Evolutionary conservation across 257 asterid genomes (phyloP).

Genomic region (Vinca minor): DNA sequence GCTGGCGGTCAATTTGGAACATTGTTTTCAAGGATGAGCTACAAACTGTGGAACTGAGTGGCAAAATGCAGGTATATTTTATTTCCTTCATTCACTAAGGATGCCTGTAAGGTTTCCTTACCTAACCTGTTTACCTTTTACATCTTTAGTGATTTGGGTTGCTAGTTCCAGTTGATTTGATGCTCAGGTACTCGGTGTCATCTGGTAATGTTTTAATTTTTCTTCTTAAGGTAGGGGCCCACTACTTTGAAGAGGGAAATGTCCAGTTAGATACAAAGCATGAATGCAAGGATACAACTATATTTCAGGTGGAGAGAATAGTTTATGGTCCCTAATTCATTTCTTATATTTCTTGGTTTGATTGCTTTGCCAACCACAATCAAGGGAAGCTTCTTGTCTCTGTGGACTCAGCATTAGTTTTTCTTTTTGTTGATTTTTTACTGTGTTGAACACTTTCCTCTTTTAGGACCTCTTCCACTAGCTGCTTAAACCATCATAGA

Average conservation of each 20-base stretch:
- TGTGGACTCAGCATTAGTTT: background rate
- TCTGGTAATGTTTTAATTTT: slow-evolving; percentile 10
- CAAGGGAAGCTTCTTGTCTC: background rate
- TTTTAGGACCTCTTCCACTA: background rate
- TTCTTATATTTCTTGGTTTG: background rate
- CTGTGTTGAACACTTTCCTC: background rate
- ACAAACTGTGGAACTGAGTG: slow-evolving; percentile 71
- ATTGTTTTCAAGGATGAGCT: slow-evolving; percentile 65
- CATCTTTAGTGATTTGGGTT: background rate
- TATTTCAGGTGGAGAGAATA: slow-evolving; percentile 56
- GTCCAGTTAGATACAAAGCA: slow-evolving; percentile 89
- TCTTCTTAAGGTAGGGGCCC: slow-evolving; percentile 77
- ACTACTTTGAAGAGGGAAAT: slow-evolving; percentile 98
- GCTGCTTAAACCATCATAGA: background rate
- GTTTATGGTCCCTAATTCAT: slow-evolving; percentile 7
- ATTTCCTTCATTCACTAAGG: slow-evolving; percentile 12
- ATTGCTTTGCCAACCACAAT: background rate
- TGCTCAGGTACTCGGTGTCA: background rate
- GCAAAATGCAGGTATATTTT: slow-evolving; percentile 62
- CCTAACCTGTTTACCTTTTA: background rate
- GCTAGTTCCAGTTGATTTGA: background rate
- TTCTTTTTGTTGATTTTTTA: background rate
- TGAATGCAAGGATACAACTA: slow-evolving; percentile 76
- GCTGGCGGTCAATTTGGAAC: slow-evolving; percentile 87
- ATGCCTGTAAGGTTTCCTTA: slow-evolving; percentile 6